These are phyloP conservation scores for Fraxinus baroniana DNA, from an alignment of 305 asterid genomes.

Conservation along the genomic window DNA sequence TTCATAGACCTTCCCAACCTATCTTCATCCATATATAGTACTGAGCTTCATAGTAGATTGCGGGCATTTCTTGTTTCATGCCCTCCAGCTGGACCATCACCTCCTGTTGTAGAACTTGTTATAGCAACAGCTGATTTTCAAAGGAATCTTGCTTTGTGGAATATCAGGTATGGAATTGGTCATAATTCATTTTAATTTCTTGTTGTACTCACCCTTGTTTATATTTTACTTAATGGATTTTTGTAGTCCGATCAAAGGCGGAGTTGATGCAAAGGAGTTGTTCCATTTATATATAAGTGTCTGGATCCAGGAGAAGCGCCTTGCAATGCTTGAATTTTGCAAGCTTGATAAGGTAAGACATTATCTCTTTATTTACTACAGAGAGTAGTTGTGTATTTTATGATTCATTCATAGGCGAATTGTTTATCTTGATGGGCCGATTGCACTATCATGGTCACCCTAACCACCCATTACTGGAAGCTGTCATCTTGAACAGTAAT, in stretches of 20 bases:
- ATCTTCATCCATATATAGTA: constrained; percentile 76
- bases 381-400: background rate
- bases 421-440: background rate
- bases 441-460: background rate
- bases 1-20: constrained; percentile 91
- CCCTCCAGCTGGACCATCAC: constrained; percentile 78
- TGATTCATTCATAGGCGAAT: background rate
- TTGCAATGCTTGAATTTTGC: constrained; percentile 76
- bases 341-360: constrained; percentile 85
- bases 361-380: no score
- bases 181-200: constrained; percentile 1
- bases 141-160: constrained; percentile 78
- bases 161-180: constrained; percentile 53
- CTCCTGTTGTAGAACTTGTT: constrained; percentile 68
- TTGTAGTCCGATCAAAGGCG: constrained; percentile 79
- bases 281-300: constrained; percentile 65
- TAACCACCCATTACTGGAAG: background rate
- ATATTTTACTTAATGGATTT: constrained; percentile 9
- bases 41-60: constrained; percentile 70
- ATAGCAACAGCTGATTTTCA: constrained; percentile 87
- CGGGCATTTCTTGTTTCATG: constrained; percentile 77
- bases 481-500: background rate
- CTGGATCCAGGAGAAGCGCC: constrained; percentile 91
- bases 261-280: constrained; percentile 87
- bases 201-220: background rate